Evolutionary conservation across 257 asterid species (phyloP).

Genomic region (Solanum corneliomulleri): DNA sequence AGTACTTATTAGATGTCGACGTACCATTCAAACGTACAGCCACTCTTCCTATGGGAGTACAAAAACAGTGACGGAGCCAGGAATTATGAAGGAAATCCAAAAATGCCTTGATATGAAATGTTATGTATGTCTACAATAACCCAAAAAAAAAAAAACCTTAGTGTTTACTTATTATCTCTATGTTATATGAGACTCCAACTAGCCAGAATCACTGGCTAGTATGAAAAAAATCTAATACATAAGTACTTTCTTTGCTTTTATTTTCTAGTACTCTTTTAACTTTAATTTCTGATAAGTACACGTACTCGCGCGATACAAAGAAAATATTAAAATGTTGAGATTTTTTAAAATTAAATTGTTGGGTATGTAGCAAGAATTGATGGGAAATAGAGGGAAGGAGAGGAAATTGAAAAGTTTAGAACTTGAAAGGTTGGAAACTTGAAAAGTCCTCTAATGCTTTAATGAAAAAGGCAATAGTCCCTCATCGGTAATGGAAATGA

Average conservation of each 20-base stretch:
- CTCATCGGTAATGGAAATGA: too few species aligned
- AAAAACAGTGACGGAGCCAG: background rate
- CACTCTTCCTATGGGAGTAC: background rate
- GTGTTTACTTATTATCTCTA: background rate
- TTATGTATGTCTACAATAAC: conserved; percentile 6
- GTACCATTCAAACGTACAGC: conserved; percentile 27
- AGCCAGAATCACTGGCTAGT: conserved; percentile 29
- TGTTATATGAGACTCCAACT: conserved; percentile 1
- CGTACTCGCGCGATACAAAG: too few species aligned
- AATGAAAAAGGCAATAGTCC: too few species aligned
- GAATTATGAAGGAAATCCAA: background rate
- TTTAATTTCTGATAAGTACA: background rate
- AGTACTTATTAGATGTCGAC: conserved; percentile 25
- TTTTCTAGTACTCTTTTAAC: background rate
- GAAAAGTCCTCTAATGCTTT: too few species aligned
- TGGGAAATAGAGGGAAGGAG: too few species aligned
- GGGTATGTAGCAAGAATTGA: too few species aligned
- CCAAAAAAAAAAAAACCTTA: background rate
- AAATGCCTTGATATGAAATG: background rate
- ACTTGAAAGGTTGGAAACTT: too few species aligned
- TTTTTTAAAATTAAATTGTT: too few species aligned
- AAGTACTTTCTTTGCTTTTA: background rate
- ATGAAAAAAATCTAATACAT: conserved; percentile 4
- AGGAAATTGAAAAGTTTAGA: too few species aligned
- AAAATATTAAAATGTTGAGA: too few species aligned